phyloP scores from a whole-genome alignment of 2,329 filamentous ascomycete genomes.

The Thyridium curvatum region DNA sequence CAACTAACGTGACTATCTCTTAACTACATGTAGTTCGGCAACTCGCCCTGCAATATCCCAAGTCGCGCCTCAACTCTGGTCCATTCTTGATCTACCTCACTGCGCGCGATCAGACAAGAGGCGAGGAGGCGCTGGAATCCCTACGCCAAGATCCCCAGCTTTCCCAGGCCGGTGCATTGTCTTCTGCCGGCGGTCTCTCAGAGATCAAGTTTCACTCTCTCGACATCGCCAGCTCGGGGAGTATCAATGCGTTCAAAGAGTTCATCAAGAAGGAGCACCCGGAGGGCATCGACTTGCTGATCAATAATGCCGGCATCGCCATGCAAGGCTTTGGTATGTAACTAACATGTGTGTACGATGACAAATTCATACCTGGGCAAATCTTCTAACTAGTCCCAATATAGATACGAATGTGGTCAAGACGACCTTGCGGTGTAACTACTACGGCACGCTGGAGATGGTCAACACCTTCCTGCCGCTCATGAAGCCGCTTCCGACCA shows the following conservation, averaged over 20 bases:
- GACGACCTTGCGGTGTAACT: constrained; percentile 42
- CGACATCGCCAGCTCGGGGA: constrained; percentile 38
- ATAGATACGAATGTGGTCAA: constrained; percentile 38
- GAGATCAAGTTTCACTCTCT: constrained; percentile 40
- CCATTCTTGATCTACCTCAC: constrained; percentile 47
- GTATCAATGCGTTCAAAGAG: constrained; percentile 33
- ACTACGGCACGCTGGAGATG: constrained; percentile 42
- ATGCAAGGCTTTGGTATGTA: constrained; percentile 34
- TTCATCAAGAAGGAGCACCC: constrained; percentile 35
- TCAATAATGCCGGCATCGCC: constrained; percentile 47
- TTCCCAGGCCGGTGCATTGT: constrained; percentile 37
- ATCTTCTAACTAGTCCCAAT: not conserved
- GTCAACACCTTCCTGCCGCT: constrained; percentile 37
- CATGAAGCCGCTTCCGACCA: constrained; percentile 26
- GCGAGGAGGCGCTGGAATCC: constrained; percentile 35
- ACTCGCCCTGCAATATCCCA: constrained; percentile 45
- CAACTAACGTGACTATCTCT: constrained; percentile 39
- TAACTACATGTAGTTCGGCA: constrained; percentile 40
- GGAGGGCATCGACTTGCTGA: constrained; percentile 42
- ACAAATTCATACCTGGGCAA: too few relatives aligned
- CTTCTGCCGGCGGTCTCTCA: constrained; percentile 28
- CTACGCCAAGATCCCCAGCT: constrained; percentile 36
- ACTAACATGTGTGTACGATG: too few relatives aligned
- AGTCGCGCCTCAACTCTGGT: constrained; percentile 36
- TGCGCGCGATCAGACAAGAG: constrained; percentile 38